phyloP scores from a whole-genome alignment of 495 filamentous ascomycete genomes.

The Alectoria sarmentosa region DNA sequence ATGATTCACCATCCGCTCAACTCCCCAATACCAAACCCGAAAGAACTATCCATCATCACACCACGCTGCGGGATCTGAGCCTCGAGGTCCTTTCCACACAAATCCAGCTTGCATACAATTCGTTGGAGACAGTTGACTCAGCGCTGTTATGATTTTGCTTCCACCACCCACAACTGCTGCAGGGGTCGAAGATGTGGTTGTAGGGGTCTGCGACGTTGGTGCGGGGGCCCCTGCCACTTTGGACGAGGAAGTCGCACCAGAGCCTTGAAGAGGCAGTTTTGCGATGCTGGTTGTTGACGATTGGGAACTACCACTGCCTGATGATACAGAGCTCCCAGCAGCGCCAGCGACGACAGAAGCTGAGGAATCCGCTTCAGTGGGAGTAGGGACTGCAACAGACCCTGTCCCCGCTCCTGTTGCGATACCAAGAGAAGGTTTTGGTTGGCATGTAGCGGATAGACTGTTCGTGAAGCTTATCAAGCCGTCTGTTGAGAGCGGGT shows the following conservation, averaged over 20 bases:
- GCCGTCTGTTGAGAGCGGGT: conserved; percentile 18
- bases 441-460: conserved; percentile 16
- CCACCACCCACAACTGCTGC: neutral
- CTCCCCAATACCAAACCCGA: neutral
- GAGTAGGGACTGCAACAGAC: neutral
- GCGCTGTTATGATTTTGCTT: conserved; percentile 17
- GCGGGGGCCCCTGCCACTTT: neutral
- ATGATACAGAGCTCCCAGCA: conserved; percentile 1
- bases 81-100: conserved; percentile 19
- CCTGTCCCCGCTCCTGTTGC: neutral
- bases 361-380: neutral
- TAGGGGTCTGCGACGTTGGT: neutral
- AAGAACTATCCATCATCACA: conserved; percentile 16
- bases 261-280: neutral
- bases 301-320: neutral
- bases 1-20: neutral
- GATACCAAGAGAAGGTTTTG: conserved; percentile 18
- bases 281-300: neutral
- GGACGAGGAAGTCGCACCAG: neutral
- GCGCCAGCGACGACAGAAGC: neutral
- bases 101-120: conserved; percentile 20
- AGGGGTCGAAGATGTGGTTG: neutral
- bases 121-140: conserved; percentile 17
- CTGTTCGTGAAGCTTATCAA: conserved; percentile 15
- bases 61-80: conserved; percentile 14